Base-by-base conservation (phyloP, 169 alveolate species). In the Cryptosporidium viatorum region DNA sequence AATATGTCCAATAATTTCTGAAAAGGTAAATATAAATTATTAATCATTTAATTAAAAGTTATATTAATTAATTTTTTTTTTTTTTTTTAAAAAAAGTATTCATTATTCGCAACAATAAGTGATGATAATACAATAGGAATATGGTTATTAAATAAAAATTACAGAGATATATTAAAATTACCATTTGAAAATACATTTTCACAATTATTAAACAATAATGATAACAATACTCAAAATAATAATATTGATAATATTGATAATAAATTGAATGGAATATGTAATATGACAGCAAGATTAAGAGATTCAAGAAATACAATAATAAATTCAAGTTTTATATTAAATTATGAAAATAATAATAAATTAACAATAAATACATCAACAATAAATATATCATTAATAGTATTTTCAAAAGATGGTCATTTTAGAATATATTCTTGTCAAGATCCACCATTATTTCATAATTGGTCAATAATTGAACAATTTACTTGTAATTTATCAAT, bases 111-210 rank as follows among this genome's bases (percentile, higher is more conserved):
- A 80, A 60, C 87, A 23, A 41, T 37, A 12, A 80, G 87, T 26
- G 87, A 80, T 65, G 87, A 80, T 80, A 59, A 80, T 39, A 80
- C 87, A 21, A 65, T 80, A 62, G 87, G 87, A 65, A 80, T 80
- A 60, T 80, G 87, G 87, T 26, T 80, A 65, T 80, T 80, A 8
- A 80, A 80, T 58, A 80, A 80, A 62, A 80, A 33, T 9, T 8
- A 41, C 9, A 16, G 23, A 33, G 71, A 73, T 16, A 1, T 73
- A 29, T 48, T 51, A 23, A 35, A 51, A 39, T n/a, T 58, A 23
- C 18, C 35, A 33, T 4, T 35, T 29, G 43, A 29, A 10, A 58
- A 73, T 55, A 35, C 71, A 10, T 10, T 4, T n/a, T 45, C 55
- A 45, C 5, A 7, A 14, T 45, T 45, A 45, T 45, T 45, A 16